A percentile compares a stretch with the other conserved stretches of the same genome.
Conservation (phyloP, 75 land plant species). For the Chamaecyparis obtusa region DNA sequence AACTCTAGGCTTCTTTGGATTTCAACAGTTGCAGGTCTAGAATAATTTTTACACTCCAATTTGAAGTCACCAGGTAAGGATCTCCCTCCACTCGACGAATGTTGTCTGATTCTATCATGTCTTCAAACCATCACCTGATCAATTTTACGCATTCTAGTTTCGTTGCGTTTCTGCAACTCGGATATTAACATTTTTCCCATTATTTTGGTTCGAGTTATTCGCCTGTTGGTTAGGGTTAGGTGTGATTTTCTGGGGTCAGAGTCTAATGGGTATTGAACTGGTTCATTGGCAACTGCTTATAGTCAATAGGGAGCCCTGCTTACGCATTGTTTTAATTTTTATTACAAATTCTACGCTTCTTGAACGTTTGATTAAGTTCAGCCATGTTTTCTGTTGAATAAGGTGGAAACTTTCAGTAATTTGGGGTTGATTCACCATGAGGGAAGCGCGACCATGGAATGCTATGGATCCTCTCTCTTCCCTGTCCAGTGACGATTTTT, state of each 20-base stretch:
- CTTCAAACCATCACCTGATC: neutral
- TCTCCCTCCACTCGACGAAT: neutral
- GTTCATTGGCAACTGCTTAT: neutral
- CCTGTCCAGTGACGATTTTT: slow-evolving; percentile 7
- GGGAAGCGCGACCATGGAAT: slow-evolving; percentile 3
- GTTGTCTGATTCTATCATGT: too few relatives aligned
- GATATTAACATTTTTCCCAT: neutral
- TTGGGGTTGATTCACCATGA: neutral
- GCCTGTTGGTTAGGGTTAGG: neutral
- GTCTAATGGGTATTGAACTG: neutral
- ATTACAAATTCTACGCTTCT: neutral
- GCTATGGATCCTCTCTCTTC: slow-evolving; percentile 11
- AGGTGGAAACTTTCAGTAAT: neutral
- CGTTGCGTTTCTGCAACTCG: neutral
- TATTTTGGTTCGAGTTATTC: neutral
- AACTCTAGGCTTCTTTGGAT: neutral
- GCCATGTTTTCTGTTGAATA: neutral
- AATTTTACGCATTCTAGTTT: neutral
- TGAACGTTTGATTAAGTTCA: neutral
- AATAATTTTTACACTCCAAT: neutral
- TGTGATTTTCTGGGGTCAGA: neutral
- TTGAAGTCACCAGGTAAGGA: neutral
- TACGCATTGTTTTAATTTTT: neutral
- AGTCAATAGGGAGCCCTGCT: neutral
- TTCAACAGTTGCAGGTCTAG: neutral